Conservation (phyloP, 169 alveolate genomes). For the Eimeria brunetti region DNA sequence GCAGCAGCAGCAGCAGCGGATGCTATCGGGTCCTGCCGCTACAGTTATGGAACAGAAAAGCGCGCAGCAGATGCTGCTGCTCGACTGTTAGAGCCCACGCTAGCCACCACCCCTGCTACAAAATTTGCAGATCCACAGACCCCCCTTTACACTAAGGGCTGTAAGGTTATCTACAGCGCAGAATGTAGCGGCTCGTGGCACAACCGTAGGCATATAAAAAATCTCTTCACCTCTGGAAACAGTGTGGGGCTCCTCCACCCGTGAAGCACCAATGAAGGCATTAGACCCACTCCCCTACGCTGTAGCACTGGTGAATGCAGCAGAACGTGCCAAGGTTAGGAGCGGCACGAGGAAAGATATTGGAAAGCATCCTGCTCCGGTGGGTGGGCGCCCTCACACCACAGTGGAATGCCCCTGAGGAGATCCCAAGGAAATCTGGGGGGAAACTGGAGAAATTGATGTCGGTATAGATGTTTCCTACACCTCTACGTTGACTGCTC, state of each 20-base stretch:
- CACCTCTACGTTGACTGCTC: not conserved
- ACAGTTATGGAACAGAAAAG: not conserved
- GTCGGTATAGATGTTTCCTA: not conserved
- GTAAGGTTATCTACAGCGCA: not conserved
- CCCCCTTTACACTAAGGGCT: not conserved
- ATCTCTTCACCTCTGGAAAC: not conserved
- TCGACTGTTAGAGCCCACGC: not conserved
- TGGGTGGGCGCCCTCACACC: too few species aligned
- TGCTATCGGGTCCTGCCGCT: conserved; percentile 4
- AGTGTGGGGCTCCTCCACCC: not conserved
- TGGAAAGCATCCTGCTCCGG: not conserved
- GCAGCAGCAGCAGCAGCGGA: conserved; percentile 33
- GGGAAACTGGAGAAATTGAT: not conserved
- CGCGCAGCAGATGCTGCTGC: not conserved
- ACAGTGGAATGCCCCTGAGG: not conserved
- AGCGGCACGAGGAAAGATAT: not conserved
- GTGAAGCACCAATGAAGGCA: not conserved
- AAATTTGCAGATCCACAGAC: not conserved
- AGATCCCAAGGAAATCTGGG: not conserved
- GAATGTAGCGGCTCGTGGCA: not conserved
- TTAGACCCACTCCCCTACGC: not conserved
- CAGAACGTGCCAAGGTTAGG: not conserved
- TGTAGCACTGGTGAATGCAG: not conserved
- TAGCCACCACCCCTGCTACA: not conserved
- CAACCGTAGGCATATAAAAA: not conserved